These are phyloP conservation scores for Colletotrichum melonis DNA, from an alignment of 2,329 filamentous ascomycete species.

Conservation along the genomic window DNA sequence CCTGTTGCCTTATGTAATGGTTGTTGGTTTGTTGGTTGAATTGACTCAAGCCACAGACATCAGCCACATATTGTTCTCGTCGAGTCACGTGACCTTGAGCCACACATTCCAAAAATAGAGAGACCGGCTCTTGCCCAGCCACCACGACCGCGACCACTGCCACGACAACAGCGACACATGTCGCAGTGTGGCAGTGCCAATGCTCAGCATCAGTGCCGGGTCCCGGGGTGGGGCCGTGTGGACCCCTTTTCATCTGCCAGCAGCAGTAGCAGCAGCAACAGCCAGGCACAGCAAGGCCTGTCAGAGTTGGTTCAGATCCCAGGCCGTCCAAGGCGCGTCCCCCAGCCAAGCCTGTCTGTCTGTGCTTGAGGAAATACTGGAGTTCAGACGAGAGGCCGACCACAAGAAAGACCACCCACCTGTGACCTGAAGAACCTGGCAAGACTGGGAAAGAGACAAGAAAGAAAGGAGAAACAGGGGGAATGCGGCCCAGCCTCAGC, in stretches of 20 bases:
- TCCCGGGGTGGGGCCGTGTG: conserved; percentile 15
- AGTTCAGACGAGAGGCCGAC: conserved; percentile 11
- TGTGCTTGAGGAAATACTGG: conserved; percentile 5
- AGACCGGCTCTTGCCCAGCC: neutral
- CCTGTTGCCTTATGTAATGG: too few relatives aligned
- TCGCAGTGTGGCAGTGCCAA: conserved; percentile 23
- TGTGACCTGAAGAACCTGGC: too few relatives aligned
- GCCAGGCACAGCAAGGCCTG: neutral
- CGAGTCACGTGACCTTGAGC: neutral
- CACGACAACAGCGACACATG: conserved; percentile 16
- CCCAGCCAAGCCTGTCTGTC: neutral
- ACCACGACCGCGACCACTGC: neutral
- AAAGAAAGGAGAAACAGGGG: conserved; percentile 4
- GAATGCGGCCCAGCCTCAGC: conserved; percentile 34
- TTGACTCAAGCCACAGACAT: neutral
- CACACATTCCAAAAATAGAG: conserved; percentile 4
- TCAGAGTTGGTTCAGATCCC: conserved; percentile 2
- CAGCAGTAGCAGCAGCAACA: neutral
- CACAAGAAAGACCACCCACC: neutral
- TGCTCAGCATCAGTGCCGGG: conserved; percentile 1
- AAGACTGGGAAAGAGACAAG: neutral
- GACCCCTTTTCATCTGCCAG: conserved; percentile 21
- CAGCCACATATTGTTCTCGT: neutral
- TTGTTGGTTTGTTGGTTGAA: neutral
- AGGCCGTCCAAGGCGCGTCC: neutral